Conservation (phyloP, 148 eudicot genomes). For the Bassia scoparia region DNA sequence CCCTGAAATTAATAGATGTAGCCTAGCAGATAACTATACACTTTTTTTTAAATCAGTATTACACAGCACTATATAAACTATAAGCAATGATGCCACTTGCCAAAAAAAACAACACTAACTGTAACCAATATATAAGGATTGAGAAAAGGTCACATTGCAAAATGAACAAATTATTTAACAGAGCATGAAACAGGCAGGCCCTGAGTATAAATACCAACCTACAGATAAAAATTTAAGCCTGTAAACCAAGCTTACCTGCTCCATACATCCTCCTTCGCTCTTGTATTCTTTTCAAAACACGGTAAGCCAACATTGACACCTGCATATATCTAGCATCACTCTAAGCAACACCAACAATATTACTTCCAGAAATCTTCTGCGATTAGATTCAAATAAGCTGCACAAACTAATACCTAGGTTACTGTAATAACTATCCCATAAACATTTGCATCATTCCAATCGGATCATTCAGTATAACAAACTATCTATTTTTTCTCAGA, state of each 20-base stretch:
- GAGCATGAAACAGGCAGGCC: not conserved
- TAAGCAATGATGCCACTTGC: not conserved
- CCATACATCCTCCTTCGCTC: constrained; percentile 96
- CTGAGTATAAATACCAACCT: not conserved
- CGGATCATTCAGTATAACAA: no score
- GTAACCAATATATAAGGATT: not conserved
- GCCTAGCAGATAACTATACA: not conserved
- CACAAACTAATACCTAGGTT: no score
- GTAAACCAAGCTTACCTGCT: constrained; percentile 46
- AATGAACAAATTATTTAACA: not conserved
- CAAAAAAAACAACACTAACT: constrained; percentile 3
- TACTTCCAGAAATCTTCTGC: no score
- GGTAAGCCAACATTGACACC: constrained; percentile 86
- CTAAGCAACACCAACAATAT: no score
- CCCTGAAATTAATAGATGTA: not conserved
- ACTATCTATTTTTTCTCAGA: no score
- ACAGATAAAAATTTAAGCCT: not conserved
- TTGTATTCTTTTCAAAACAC: constrained; percentile 76
- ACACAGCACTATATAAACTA: not conserved
- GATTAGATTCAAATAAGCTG: no score
- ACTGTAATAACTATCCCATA: no score
- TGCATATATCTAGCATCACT: no score
- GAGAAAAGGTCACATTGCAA: not conserved
- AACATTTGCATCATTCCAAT: no score
- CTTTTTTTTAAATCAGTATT: not conserved